phyloP scores from a whole-genome alignment of 1,284 basidiomycete genomes.

The Cerrena zonata region DNA sequence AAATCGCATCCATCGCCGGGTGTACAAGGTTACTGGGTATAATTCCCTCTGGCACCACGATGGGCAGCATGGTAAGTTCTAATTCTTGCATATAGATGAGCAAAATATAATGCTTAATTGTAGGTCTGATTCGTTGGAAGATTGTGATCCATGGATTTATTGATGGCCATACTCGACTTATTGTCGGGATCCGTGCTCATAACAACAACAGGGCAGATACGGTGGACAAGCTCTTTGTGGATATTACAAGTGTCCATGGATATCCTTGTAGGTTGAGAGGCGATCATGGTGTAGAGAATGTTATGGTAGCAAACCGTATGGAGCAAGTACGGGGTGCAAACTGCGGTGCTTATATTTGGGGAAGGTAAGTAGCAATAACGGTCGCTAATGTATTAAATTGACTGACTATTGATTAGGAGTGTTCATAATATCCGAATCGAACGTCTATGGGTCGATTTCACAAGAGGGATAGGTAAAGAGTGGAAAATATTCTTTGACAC shows the following conservation, averaged over 20 bases:
- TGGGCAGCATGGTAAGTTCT: conserved; percentile 29
- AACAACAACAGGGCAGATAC: conserved; percentile 18
- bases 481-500: conserved; percentile 30
- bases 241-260: conserved; percentile 10
- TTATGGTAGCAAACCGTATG: conserved; percentile 24
- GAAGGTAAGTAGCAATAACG: conserved; percentile 22
- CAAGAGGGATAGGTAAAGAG: conserved; percentile 23
- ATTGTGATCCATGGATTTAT: conserved; percentile 36
- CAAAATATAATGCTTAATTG: background rate
- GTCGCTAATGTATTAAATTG: background rate
- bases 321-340: conserved; percentile 20
- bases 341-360: conserved; percentile 32
- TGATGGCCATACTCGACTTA: conserved; percentile 29
- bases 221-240: conserved; percentile 18
- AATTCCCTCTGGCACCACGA: conserved; percentile 28
- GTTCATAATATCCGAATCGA: conserved; percentile 18
- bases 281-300: conserved; percentile 27
- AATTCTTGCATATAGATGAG: background rate
- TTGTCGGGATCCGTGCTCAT: conserved; percentile 26
- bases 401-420: conserved; percentile 8
- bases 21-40: conserved; percentile 25
- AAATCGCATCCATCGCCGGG: conserved; percentile 13
- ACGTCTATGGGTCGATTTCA: conserved; percentile 35
- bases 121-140: conserved; percentile 26
- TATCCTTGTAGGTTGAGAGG: conserved; percentile 22